Conservation (phyloP, 805 yeast species). For the Debaryomyces tyrocola region DNA sequence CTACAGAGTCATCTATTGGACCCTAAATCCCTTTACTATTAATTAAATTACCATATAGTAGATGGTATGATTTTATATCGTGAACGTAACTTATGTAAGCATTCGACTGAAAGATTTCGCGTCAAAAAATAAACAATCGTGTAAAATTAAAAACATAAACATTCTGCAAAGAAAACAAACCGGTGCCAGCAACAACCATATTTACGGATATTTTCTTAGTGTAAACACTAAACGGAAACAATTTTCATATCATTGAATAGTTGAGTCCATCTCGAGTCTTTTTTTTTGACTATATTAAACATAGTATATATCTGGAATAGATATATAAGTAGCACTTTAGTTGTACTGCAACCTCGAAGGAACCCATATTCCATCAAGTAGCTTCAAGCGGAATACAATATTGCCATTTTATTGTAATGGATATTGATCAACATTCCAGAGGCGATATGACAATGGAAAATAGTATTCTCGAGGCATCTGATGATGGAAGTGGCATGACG, state of each 20-base stretch:
- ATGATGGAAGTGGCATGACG: not conserved
- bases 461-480: not conserved
- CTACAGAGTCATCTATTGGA: no score
- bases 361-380: not conserved
- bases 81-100: not conserved
- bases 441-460: not conserved
- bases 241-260: not conserved
- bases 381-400: not conserved
- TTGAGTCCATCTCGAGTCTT: not conserved
- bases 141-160: slow-evolving; percentile 1
- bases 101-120: not conserved
- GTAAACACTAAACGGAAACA: no score
- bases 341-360: no score
- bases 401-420: not conserved
- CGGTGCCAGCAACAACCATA: no score
- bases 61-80: no score
- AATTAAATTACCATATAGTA: no score
- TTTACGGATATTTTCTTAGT: no score
- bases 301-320: no score
- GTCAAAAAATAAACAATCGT: not conserved
- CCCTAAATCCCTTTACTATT: no score
- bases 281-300: no score
- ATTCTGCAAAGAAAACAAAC: not conserved
- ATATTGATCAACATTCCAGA: not conserved
- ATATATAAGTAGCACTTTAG: no score